Evolutionary conservation across 1,284 basidiomycete genomes (phyloP), one percentile per base, ranked within the genome.

Genomic region (Porodaedalea pini): DNA sequence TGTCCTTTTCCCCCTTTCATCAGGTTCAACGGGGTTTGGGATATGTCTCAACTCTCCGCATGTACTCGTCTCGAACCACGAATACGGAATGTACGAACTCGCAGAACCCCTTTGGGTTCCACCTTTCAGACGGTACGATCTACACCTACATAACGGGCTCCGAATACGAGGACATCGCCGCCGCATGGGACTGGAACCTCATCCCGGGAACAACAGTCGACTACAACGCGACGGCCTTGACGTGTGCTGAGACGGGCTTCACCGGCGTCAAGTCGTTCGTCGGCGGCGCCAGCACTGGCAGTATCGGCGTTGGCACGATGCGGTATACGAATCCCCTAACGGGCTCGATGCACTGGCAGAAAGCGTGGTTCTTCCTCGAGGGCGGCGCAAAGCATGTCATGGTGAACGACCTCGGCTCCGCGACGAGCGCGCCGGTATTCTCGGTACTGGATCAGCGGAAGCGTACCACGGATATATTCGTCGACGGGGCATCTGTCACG

Each of bases 341-440:
- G 3, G 65, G 71, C n/a, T 67, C 76, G 3, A 67, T 88, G 44
- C 69, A 71, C 57, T 90, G 80, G 77, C 82, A 83, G 64, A 88
- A 88, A 69, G 78, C 80, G 0, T 86, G 82, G 81, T 86, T 88
- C 72, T 88, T 85, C 78, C 75, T 90, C 59, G 76, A 82, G 51
- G 72, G 79, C 62, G 79, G 83, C 64, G 72, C 83, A 37, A 78
- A 85, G 65, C 78, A 80, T 62, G 80, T 88, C 62, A 82, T 83
- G 75, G 68, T 86, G 36, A 74, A 81, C 17, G 70, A 70, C 48
- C 69, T 86, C 55, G 68, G 70, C 23, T 81, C 80, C 7, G 69
- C 68, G 11, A 74, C 74, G 54, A 65, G 61, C 51, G 71, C 76
- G 50, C 76, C 81, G 10, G 75, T 88, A 49, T 77, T 80, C 68